A percentile compares a stretch with the other conserved stretches of the same genome.
These are phyloP conservation scores for Rosa rugosa DNA, from an alignment of 306 rosid species.

Conservation along the genomic window DNA sequence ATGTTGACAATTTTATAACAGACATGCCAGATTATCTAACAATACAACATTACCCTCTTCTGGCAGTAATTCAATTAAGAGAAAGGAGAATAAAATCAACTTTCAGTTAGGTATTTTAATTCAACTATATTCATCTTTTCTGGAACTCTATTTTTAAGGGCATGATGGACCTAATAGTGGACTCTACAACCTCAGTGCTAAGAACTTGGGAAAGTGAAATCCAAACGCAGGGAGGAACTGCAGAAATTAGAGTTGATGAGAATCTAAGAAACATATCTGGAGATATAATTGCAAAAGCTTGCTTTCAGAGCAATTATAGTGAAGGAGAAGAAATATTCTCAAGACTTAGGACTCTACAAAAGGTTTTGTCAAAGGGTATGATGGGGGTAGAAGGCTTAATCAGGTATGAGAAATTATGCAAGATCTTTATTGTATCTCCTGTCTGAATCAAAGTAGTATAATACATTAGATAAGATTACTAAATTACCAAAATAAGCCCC, in stretches of 20 bases:
- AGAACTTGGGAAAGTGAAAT: slow-evolving; percentile 51
- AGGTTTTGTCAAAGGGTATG: slow-evolving; percentile 31
- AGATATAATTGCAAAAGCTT: slow-evolving; percentile 51
- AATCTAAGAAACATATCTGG: slow-evolving; percentile 52
- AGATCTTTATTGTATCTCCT: not conserved
- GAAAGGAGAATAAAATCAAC: not conserved
- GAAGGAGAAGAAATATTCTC: slow-evolving; percentile 59
- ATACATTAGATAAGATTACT: not conserved
- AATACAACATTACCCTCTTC: not conserved
- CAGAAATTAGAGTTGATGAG: slow-evolving; percentile 44
- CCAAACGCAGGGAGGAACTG: slow-evolving; percentile 32
- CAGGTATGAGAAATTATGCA: not conserved
- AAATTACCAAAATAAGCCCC: not conserved
- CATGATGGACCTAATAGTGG: slow-evolving; percentile 53
- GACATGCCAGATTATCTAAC: not conserved
- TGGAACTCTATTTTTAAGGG: slow-evolving; percentile 30
- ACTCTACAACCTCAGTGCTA: slow-evolving; percentile 37
- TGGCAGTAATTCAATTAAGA: not conserved
- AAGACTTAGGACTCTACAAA: slow-evolving; percentile 50
- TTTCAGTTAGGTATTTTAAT: not conserved
- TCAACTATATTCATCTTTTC: not conserved
- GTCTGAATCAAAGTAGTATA: not conserved
- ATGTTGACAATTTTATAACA: not conserved
- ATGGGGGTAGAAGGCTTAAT: slow-evolving; percentile 47
- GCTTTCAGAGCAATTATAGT: slow-evolving; percentile 56